Evolutionary conservation across 306 rosid species (phyloP), one percentile per base, ranked within the genome.

Genomic region (Medicago arabica): DNA sequence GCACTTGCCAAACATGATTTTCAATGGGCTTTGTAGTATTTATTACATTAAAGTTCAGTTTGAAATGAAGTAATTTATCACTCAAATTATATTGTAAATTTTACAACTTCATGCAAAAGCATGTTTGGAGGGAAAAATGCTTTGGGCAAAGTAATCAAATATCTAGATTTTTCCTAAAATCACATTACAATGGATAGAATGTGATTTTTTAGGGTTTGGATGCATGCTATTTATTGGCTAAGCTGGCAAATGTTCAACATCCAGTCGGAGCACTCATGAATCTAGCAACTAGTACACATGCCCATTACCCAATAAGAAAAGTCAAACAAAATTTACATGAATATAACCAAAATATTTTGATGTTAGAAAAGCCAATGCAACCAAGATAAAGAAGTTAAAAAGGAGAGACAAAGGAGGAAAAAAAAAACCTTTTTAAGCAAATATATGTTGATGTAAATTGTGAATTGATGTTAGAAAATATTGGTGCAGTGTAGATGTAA

Each of bases 211-310:
- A 58, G 3, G 9, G 16, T 58, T 25, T 12, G 16, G 11, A 58
- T 11, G 36, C 63, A 23, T 58, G 16, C 38, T 58, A 58, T 11
- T 21, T 58, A 19, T 28, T 15, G 71, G 31, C 62, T 46, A n/a
- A 19, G 13, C 17, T 28, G 14, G 71, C n/a, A 51, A 47, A 16
- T 49, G 65, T 60, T 55, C 50, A 39, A 71, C 71, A 50, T 54
- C 17, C 17, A 71, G 58, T 59, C 19, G 62, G 55, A 68, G 39
- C 54, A 58, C 55, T 69, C 34, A 16, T 50, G 34, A 69, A 19
- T 46, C 9, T 59, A 69, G 23, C 25, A 51, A 50, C 58, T 60
- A 61, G 43, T 49, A 40, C n/a, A 38, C 69, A 61, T 49, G 46
- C 41, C 64, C 28, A 46, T 73, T 46, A 10, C 28, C 71, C 43